Base-by-base conservation (phyloP, 2,329 filamentous ascomycete genomes). In the Monosporascus cannonballus region DNA sequence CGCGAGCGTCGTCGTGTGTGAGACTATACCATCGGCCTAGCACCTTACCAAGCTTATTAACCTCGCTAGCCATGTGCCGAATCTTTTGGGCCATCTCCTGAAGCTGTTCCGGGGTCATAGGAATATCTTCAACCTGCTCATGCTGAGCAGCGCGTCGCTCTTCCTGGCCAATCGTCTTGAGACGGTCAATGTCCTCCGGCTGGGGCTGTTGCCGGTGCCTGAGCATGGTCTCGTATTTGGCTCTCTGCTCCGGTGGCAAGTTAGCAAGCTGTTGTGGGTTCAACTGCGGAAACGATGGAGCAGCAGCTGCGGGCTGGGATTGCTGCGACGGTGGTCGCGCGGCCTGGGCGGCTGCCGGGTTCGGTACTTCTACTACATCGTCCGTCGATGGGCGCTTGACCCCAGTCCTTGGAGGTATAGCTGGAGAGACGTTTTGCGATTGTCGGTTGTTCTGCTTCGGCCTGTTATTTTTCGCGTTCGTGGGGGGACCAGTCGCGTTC, bases 321-420 rank as follows among this genome's bases (percentile, higher is more conserved):
- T 67, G 66, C 48, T 70, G 68, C 18, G 66, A 63, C 6, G 52
- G 50, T 5, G 67, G 60, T 41, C 67, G 65, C 47, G 68, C 66
- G 6, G 56, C 47, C 6, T 63, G 55, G 4, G 55, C 56, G 20
- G 41, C 54, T 11, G 63, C 54, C 2, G 59, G 50, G 45, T 60
- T 61, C 5, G 59, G 53, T 22, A 59, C 59, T 49, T 68, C 66
- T 8, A 61, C 57, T 25, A 60, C 54, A 47, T 80, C 78, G 24
- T 81, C 78, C 3, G 71, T 66, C 49, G 69, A 77, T 4, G 77
- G 69, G 1, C 79, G 76, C 67, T 83, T 82, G 44, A 79, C 68
- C 47, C 57, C 56, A 36, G 69, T 76, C 63, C 77, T 80, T 25
- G 67, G 63, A 8, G 66, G 65, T 5, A 71, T 56, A 2, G 70